phyloP scores from a whole-genome alignment of 805 yeast species.

The Candida maesae region DNA sequence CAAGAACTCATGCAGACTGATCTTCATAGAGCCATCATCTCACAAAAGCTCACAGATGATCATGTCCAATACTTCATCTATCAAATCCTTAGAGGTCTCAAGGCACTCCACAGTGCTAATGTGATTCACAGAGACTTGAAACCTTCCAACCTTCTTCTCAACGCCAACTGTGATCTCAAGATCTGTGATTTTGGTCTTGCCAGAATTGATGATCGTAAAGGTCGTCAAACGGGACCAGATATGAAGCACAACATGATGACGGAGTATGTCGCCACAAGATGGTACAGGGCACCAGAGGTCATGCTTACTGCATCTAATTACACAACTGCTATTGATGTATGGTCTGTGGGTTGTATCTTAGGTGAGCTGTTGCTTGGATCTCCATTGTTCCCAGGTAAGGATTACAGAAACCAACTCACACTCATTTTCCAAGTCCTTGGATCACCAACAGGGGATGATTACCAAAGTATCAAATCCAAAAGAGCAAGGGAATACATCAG shows the following conservation, averaged over 20 bases:
- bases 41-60: conserved; percentile 83
- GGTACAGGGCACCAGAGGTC: conserved; percentile 98
- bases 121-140: conserved; percentile 91
- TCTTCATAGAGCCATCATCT: conserved; percentile 72
- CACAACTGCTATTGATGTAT: conserved; percentile 91
- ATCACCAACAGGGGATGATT: conserved; percentile 80
- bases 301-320: conserved; percentile 93
- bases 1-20: conserved; percentile 90
- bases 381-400: conserved; percentile 92
- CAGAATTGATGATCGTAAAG: conserved; percentile 32
- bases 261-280: conserved; percentile 94
- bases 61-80: conserved; percentile 92
- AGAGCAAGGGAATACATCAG: conserved; percentile 88
- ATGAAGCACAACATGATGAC: conserved; percentile 81
- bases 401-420: conserved; percentile 87
- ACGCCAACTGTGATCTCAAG: conserved; percentile 91
- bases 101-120: conserved; percentile 90
- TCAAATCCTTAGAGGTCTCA: conserved; percentile 85
- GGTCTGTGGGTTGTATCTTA: conserved; percentile 95
- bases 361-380: conserved; percentile 85
- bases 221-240: conserved; percentile 45
- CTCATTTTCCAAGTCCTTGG: conserved; percentile 83
- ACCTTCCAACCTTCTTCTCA: conserved; percentile 81
- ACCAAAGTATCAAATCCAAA: conserved; percentile 66
- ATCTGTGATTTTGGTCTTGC: conserved; percentile 95